These are phyloP conservation scores for Gliomastix tumulicola DNA, from an alignment of 2,329 filamentous ascomycete species.

Conservation along the genomic window DNA sequence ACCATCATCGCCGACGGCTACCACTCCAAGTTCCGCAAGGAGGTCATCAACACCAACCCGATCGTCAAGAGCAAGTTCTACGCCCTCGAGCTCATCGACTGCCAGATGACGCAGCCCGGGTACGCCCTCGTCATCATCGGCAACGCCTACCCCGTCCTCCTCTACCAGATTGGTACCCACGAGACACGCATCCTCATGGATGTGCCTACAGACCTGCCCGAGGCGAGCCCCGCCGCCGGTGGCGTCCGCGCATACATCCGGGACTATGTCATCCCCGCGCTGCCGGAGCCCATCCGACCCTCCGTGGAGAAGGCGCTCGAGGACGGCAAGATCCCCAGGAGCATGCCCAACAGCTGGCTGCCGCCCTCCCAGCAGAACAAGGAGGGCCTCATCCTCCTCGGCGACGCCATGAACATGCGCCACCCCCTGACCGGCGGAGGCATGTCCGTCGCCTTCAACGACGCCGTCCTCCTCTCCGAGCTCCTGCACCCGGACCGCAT, in stretches of 20 bases:
- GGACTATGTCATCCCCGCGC: slow-evolving; percentile 69
- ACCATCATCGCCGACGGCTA: slow-evolving; percentile 93
- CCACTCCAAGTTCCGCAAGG: slow-evolving; percentile 81
- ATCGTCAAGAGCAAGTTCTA: slow-evolving; percentile 82
- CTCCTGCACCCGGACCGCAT: slow-evolving; percentile 65
- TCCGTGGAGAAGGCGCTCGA: slow-evolving; percentile 72
- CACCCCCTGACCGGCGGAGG: slow-evolving; percentile 94
- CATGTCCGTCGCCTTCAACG: slow-evolving; percentile 97
- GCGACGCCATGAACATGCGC: slow-evolving; percentile 99
- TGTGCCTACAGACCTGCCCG: slow-evolving; percentile 69
- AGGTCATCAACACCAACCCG: slow-evolving; percentile 61
- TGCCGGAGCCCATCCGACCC: slow-evolving; percentile 66
- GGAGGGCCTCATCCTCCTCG: slow-evolving; percentile 70
- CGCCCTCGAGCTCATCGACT: slow-evolving; percentile 86
- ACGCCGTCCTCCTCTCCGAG: slow-evolving; percentile 70
- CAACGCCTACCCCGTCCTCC: slow-evolving; percentile 67
- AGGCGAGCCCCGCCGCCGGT: slow-evolving; percentile 65
- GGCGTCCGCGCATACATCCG: slow-evolving; percentile 80
- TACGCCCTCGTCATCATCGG: slow-evolving; percentile 87
- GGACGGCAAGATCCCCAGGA: slow-evolving; percentile 65
- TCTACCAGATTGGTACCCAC: slow-evolving; percentile 95
- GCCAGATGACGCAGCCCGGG: slow-evolving; percentile 63
- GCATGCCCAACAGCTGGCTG: slow-evolving; percentile 95
- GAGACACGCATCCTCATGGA: slow-evolving; percentile 90
- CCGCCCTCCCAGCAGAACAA: slow-evolving; percentile 58